phyloP scores from a whole-genome alignment of 2,329 filamentous ascomycete species.

The Colletotrichum echinochloae region DNA sequence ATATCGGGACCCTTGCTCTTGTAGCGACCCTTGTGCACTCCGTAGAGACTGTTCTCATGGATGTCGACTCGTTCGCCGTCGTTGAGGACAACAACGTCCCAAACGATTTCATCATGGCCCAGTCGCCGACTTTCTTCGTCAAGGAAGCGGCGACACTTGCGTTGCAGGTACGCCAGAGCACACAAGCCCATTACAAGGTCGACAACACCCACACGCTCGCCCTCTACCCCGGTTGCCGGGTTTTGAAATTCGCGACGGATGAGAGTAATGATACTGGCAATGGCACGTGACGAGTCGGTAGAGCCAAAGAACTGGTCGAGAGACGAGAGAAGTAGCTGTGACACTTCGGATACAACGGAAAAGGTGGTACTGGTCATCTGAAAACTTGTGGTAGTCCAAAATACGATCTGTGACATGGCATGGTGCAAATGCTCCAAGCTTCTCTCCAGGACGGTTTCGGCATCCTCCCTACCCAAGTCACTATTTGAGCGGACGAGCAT shows the following conservation, averaged over 20 bases:
- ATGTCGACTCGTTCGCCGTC: slow-evolving; percentile 70
- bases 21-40: slow-evolving; percentile 46
- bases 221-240: slow-evolving; percentile 68
- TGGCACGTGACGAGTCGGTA: slow-evolving; percentile 76
- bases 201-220: slow-evolving; percentile 69
- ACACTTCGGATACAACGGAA: slow-evolving; percentile 65
- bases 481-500: slow-evolving; percentile 56
- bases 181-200: slow-evolving; percentile 72
- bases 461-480: slow-evolving; percentile 62
- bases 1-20: slow-evolving; percentile 37
- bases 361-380: slow-evolving; percentile 68
- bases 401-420: slow-evolving; percentile 69
- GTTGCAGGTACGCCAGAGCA: slow-evolving; percentile 72
- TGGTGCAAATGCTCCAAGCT: slow-evolving; percentile 68
- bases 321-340: slow-evolving; percentile 68
- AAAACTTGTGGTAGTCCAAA: slow-evolving; percentile 72
- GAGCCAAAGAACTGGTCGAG: slow-evolving; percentile 75
- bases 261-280: slow-evolving; percentile 74
- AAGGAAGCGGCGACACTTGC: slow-evolving; percentile 63
- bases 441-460: slow-evolving; percentile 67
- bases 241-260: slow-evolving; percentile 74
- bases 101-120: slow-evolving; percentile 68
- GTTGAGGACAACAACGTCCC: slow-evolving; percentile 74
- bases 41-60: slow-evolving; percentile 53
- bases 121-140: slow-evolving; percentile 62